Evolutionary conservation across 768 basidiomycete species (phyloP), one percentile per base, ranked within the genome.

Genomic region (Lactarius sanguifluus): DNA sequence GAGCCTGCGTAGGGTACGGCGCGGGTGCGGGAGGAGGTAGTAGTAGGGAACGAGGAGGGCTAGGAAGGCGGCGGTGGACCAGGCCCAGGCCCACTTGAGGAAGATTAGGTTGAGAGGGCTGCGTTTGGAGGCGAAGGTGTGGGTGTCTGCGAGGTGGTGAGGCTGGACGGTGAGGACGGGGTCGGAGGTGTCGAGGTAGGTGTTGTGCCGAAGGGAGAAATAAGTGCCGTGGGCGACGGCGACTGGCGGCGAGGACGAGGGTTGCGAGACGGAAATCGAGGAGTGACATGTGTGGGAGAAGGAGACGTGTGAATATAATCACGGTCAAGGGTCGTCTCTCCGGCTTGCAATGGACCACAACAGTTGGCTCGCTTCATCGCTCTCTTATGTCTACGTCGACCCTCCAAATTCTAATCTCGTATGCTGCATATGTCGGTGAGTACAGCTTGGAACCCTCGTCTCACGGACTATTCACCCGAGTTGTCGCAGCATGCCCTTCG

Each of bases 21-120:
- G 68, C 12, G 52, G 34, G 38, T 32, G 41, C 7, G 41, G 41
- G 66, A 74, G 6, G 88, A 34, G 6, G 66, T 74, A 5, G 88
- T 84, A 69, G 83, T 82, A 1, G 90, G 87, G 59, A 81, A 81
- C 34, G 81, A 83, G 89, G 30, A 82, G 79, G 62, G 82, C 71
- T 62, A 87, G 72, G 72, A 92, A 93, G 0, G 84, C 80, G 40
- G 80, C 80, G 8, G 91, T 82, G 1, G 94, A 95, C 94, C 95
- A 97, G 0, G 79, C 92, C 95, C 96, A 97, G 28, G 90, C 86
- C 61, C 85, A 81, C 78, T 98, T 98, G 74, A 96, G 92, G 77
- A 96, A 96, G 71, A 85, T 79, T 64, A 88, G 82, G 73, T 98
- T 98, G 73, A 98, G 81, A 1, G 83, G 58, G 73, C 95, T 98